Evolutionary conservation across 148 eudicot species (phyloP), one percentile per base, ranked within the genome.

Genomic region (Rhododendron ovatum): DNA sequence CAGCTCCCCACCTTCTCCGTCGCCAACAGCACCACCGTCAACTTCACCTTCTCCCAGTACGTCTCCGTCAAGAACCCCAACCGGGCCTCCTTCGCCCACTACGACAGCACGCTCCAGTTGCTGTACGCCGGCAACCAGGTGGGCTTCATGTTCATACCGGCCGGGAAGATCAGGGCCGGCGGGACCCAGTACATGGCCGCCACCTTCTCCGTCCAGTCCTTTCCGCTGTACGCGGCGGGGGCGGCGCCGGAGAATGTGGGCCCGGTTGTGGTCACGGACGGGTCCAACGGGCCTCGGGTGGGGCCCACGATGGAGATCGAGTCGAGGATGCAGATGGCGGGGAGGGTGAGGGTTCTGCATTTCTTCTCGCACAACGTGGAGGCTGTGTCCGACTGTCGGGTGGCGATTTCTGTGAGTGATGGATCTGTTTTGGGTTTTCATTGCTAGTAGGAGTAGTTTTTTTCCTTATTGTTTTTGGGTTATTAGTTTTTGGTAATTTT

Each of bases 31-130:
- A 81, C 93, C 75, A 86, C 91, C 89, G 94, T 92, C 82, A 91
- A 87, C 89, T 93, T 96, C 98, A 95, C 96, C 57, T 95, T 95
- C 94, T 93, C 95, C 82, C 95, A 91, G 67, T 96, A 93, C 93
- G 95, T 88, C 89, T 89, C 99, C 88, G 90, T 96, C 78, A 76
- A 78, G 74, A 96, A 96, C 93, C 94, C 98, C 65, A 96, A 96
- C 91, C 89, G 89, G 59, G 95, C 89, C 35, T 83, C 30, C 1
- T 96, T 96, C 92, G 73, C 93, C 35, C 99, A 96, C 94, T 95
- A 90, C 88, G 96, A 95, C 90, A 94, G 95, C 91, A 89, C 95
- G 2, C 89, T 96, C 1, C 96, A 92, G 90, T 90, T 96, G 18
- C 91, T 93, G 76, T 91, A 96, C 89, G 81, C 91, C 74, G 96